phyloP scores from a whole-genome alignment of 495 filamentous ascomycete species.

The Eremomyces bilateralis region DNA sequence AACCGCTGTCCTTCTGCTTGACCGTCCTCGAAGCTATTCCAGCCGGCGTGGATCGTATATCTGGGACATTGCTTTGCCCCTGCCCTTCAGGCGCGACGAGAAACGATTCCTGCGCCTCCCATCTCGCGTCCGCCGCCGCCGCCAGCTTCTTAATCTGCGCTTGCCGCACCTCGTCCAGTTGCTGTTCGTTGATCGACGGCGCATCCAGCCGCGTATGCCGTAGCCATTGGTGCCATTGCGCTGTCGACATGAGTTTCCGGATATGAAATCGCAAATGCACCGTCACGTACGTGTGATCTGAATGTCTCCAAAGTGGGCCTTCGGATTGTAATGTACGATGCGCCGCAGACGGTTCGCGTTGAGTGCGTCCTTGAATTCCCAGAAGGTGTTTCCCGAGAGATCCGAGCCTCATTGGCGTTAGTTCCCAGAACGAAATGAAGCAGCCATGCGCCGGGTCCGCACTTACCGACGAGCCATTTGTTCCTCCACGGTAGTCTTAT shows the following conservation, averaged over 20 bases:
- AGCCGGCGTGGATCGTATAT: too few relatives aligned
- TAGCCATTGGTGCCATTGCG: constrained; percentile 95
- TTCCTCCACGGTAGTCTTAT: constrained; percentile 71
- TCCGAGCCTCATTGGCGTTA: constrained; percentile 40
- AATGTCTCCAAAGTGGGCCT: constrained; percentile 45
- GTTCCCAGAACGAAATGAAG: not conserved
- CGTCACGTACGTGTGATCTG: constrained; percentile 27
- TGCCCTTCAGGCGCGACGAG: constrained; percentile 32
- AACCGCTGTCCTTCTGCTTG: not conserved
- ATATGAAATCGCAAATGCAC: not conserved
- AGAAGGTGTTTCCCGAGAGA: constrained; percentile 77
- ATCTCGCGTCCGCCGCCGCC: constrained; percentile 60
- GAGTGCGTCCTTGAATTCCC: constrained; percentile 60
- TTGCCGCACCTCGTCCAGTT: constrained; percentile 42
- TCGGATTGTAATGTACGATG: constrained; percentile 45
- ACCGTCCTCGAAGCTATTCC: not conserved
- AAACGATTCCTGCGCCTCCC: constrained; percentile 53
- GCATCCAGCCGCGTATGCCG: constrained; percentile 52
- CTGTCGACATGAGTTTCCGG: constrained; percentile 17
- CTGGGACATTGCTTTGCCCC: too few relatives aligned
- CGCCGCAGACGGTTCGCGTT: constrained; percentile 28
- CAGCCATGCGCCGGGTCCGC: not conserved
- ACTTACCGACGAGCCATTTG: constrained; percentile 55
- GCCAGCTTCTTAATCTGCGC: constrained; percentile 50
- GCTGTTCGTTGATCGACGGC: constrained; percentile 56